phyloP scores from a whole-genome alignment of 108 stramenopile genomes.

The Aureococcus anophagefferens region DNA sequence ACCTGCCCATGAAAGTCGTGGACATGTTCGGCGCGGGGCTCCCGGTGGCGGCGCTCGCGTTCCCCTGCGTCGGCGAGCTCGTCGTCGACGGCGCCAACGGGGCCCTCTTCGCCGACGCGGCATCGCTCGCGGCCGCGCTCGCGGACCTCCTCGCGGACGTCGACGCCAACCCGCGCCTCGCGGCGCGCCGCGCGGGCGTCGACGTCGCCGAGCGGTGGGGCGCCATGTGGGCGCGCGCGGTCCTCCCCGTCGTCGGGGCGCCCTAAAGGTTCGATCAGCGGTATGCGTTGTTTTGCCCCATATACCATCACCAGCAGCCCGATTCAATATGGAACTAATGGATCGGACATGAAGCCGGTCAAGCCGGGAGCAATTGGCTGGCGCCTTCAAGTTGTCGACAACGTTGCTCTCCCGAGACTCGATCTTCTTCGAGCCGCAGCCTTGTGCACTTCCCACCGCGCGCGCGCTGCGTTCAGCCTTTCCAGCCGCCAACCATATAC shows the following conservation, averaged over 20 bases:
- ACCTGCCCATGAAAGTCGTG: conserved; percentile 97
- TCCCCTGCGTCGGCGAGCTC: conserved; percentile 76
- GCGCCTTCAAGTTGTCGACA: too few species aligned
- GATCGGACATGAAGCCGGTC: too few species aligned
- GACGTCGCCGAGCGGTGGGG: not conserved
- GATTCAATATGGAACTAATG: too few species aligned
- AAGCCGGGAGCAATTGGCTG: too few species aligned
- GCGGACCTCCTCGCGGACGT: not conserved
- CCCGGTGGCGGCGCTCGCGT: conserved; percentile 82
- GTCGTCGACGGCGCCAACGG: conserved; percentile 79
- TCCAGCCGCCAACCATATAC: too few species aligned
- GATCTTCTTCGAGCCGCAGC: too few species aligned
- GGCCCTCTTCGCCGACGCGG: conserved; percentile 47
- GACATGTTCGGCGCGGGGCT: conserved; percentile 92
- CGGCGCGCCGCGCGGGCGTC: not conserved
- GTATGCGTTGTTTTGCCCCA: too few species aligned
- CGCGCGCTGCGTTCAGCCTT: too few species aligned
- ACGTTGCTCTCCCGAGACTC: too few species aligned
- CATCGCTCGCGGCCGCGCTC: not conserved
- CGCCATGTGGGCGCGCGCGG: not conserved
- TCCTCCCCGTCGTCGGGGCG: not conserved
- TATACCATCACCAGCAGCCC: too few species aligned
- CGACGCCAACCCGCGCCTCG: not conserved
- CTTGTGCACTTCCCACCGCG: too few species aligned
- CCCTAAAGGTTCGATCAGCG: too few species aligned